Evolutionary conservation across 2,329 filamentous ascomycete genomes (phyloP).

Genomic region (Hypoxylon rubiginosum): DNA sequence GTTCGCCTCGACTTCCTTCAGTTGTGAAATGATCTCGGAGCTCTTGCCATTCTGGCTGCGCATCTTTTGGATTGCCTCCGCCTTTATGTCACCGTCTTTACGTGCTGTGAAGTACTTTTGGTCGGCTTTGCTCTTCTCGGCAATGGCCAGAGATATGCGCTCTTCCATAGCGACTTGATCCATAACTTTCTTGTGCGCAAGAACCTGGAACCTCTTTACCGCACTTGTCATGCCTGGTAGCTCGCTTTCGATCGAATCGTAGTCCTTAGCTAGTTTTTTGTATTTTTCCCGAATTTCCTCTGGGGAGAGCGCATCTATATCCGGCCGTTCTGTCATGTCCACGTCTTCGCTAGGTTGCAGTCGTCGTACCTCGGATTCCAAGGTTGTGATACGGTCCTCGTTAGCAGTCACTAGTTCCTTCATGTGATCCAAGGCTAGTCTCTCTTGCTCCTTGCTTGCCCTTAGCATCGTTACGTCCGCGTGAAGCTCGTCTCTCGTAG

Average conservation of each 20-base stretch:
- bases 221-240: constrained; percentile 90
- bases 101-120: constrained; percentile 98
- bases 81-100: constrained; percentile 90
- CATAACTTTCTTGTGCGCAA: constrained; percentile 88
- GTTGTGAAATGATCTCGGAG: constrained; percentile 90
- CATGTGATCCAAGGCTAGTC: constrained; percentile 76
- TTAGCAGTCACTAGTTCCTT: constrained; percentile 85
- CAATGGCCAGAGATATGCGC: constrained; percentile 77
- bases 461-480: constrained; percentile 87
- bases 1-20: constrained; percentile 90
- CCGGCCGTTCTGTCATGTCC: constrained; percentile 60
- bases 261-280: constrained; percentile 81
- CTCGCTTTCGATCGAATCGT: constrained; percentile 87
- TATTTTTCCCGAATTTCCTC: constrained; percentile 83
- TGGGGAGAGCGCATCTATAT: constrained; percentile 70
- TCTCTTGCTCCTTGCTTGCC: constrained; percentile 81
- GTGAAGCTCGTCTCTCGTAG: constrained; percentile 85
- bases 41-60: constrained; percentile 89
- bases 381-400: constrained; percentile 81
- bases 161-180: constrained; percentile 84
- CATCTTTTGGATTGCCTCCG: constrained; percentile 82
- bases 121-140: constrained; percentile 95
- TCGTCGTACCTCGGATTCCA: constrained; percentile 87
- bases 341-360: constrained; percentile 66
- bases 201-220: constrained; percentile 87